Base-by-base conservation (phyloP, 2,329 filamentous ascomycete genomes). In the Orbilia ellipsospora region DNA sequence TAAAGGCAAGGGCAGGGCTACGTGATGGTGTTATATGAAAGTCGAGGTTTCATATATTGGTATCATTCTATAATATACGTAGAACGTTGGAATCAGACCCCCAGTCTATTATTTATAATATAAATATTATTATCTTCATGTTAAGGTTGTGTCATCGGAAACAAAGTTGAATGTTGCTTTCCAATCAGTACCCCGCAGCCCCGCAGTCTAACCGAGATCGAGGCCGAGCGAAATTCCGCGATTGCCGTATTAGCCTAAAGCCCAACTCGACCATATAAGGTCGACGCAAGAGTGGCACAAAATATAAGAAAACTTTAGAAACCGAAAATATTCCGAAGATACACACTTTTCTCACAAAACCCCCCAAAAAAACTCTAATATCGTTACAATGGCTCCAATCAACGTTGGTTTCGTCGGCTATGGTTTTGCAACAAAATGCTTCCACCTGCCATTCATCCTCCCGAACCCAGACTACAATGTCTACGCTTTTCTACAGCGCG, bases 331-430 rank as follows among this genome's bases (percentile, higher is more conserved):
- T 48, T 18, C 44, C 44, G 16, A 48, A 18, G 13, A n/a, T 48
- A 48, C 44, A 15, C 44, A 48, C 5, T n/a, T 18, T 18, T 48
- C 44, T 44, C 16, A 15, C 8, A 36, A 7, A 31, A 10, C 15
- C 3, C 20, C n/a, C n/a, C n/a, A n/a, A n/a, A 36, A 36, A 36
- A 40, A 40, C 40, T 20, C 36, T 40, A 23, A 42, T 13, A 40
- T 42, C 16, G 3, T n/a, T 7, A 54, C 23, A 44, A 75, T 75
- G 72, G 72, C 64, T 45, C 64, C 72, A 16, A 40, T 86, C 79
- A 86, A 85, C 77, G 82, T 86, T 28, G 85, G 85, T 36, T 79
- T 87, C 55, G 80, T 86, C 45, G 85, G 85, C 76, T 87, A 86
- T 62, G 85, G 85, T 79, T 83, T 83, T 67, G 82, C 85, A 0